Evolutionary conservation across 1,139 yeast genomes (phyloP), one percentile per base, ranked within the genome.

Genomic region (Yamadazyma jaroonii): DNA sequence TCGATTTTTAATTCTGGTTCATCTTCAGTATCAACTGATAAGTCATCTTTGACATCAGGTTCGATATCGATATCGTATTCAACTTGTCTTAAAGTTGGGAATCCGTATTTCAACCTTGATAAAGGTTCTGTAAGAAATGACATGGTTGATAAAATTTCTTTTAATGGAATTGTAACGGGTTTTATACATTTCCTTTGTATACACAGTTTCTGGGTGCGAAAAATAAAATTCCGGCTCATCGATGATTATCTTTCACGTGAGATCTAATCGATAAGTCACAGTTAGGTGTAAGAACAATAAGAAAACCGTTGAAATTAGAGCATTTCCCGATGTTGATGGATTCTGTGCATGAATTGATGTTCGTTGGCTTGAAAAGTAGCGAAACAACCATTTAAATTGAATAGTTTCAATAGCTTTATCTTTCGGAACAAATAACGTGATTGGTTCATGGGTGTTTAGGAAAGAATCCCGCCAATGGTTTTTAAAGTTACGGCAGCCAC

Each of bases 81-180:
- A 6, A 73, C 69, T 4, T 65, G 46, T 54, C 81, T 61, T 48
- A 69, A 59, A 5, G 56, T 63, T 1, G 81, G 81, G 38, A 74
- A 59, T 3, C 79, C 80, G 69, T 73, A 75, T 46, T 73, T 73
- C 42, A 74, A 58, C 32, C 74, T 54, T 27, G 55, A 54, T 45
- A 58, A 52, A 11, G 66, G 64, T 11, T 36, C 42, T 15, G 25
- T 37, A 3, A 45, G 15, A 24, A 39, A 43, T 30, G 34, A 32
- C 34, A 32, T 32, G 10, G 13, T 13, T 9, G 15, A 30, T 13
- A 27, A 13, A 27, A 13, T 9, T 17, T 17, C 20, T 17, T 17
- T 27, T 27, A 9, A 26, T 7, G 17, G 29, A 10, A 27, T 27
- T 27, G n/a, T 9, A 4, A n/a, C 4, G 13, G 15, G 6, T 27